Evolutionary conservation across 2,329 filamentous ascomycete species (phyloP).

Genomic region (Trichophyton benhamiae): DNA sequence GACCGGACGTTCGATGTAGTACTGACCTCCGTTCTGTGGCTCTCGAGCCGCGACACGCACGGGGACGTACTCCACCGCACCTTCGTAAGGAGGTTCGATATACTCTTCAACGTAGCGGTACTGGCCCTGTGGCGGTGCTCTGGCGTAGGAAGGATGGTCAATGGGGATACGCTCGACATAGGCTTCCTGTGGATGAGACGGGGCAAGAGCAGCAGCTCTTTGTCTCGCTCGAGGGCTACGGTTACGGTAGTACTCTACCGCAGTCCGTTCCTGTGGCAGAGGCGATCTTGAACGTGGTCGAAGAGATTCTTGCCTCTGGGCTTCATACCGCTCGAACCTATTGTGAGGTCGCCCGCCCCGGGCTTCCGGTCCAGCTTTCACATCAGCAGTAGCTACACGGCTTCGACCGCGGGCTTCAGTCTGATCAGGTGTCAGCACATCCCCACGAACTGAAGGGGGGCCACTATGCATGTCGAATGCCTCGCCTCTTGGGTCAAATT

Average conservation of each 20-base stretch:
- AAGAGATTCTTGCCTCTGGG: constrained; percentile 17
- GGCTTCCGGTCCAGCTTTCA: constrained; percentile 10
- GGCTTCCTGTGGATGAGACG: constrained; percentile 13
- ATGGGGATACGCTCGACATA: constrained; percentile 13
- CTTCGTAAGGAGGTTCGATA: constrained; percentile 14
- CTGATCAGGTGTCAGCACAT: constrained; percentile 14
- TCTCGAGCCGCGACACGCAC: constrained; percentile 16
- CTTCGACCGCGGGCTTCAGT: constrained; percentile 14
- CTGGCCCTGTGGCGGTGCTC: constrained; percentile 11
- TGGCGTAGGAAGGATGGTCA: constrained; percentile 12
- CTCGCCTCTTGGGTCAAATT: constrained; percentile 13
- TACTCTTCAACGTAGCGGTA: constrained; percentile 20
- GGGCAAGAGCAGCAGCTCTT: constrained; percentile 9
- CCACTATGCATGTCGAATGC: constrained; percentile 7
- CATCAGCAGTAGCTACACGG: constrained; percentile 12
- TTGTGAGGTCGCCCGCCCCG: constrained; percentile 16
- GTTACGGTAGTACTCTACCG: constrained; percentile 19
- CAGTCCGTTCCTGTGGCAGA: constrained; percentile 11
- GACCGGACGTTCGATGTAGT: constrained; percentile 18
- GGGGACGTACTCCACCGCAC: constrained; percentile 19
- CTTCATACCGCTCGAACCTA: constrained; percentile 21
- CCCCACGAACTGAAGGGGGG: constrained; percentile 9
- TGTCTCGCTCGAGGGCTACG: constrained; percentile 14
- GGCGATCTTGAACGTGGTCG: constrained; percentile 21
- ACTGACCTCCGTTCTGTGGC: constrained; percentile 13